phyloP scores from a whole-genome alignment of 2,329 filamentous ascomycete genomes.

The Fusarium ramigenum region DNA sequence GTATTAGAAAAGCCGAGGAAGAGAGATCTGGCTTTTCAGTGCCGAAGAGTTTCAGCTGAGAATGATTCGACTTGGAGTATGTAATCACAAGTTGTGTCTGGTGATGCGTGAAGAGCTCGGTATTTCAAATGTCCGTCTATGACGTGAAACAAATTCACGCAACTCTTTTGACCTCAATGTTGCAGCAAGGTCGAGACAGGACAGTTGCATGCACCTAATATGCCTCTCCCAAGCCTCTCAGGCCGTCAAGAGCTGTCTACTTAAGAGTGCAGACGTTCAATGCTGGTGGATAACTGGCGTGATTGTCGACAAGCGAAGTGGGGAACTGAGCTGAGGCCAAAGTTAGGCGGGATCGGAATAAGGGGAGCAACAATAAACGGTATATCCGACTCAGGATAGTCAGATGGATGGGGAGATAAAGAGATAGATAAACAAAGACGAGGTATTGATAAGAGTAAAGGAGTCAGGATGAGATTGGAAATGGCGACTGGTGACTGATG shows the following conservation, averaged over 20 bases:
- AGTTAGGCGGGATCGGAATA: constrained; percentile 6
- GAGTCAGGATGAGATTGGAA: neutral
- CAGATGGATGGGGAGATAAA: neutral
- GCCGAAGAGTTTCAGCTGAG: neutral
- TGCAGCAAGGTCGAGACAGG: neutral
- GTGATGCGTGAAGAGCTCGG: constrained; percentile 16
- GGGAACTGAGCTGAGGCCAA: constrained; percentile 21
- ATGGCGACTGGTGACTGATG: neutral
- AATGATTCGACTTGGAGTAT: constrained; percentile 13
- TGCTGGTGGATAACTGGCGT: constrained; percentile 23
- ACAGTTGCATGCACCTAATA: neutral
- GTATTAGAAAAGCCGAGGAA: neutral
- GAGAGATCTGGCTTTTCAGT: neutral
- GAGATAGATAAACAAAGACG: neutral
- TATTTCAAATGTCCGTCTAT: neutral
- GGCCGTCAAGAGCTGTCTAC: neutral
- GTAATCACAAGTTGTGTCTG: constrained; percentile 17
- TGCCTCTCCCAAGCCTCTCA: neutral
- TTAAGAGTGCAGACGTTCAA: constrained; percentile 6
- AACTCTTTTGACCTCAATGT: neutral
- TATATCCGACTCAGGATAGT: neutral
- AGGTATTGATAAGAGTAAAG: constrained; percentile 1
- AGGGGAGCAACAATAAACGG: constrained; percentile 5
- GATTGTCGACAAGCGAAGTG: constrained; percentile 34
- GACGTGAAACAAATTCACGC: neutral